Conservation (phyloP, 2,329 filamentous ascomycete species). For the Colletotrichum camelliae region DNA sequence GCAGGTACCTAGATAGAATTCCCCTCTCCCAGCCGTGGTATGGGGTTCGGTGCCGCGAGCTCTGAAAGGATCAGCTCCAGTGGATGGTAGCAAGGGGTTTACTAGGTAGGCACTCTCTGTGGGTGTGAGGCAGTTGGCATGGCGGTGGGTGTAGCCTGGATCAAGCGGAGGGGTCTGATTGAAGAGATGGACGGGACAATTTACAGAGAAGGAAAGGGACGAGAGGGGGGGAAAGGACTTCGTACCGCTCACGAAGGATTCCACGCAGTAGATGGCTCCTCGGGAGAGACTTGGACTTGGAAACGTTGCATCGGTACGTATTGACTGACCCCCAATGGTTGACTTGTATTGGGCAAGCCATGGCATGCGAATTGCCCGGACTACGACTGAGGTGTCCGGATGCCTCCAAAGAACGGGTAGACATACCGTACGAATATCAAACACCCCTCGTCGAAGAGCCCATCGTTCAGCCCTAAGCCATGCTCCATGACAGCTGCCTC, state of each 20-base stretch:
- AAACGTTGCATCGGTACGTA: constrained; percentile 6
- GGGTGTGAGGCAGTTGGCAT: too few relatives aligned
- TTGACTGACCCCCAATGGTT: background rate
- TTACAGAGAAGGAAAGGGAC: background rate
- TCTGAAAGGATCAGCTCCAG: background rate
- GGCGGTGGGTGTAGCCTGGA: too few relatives aligned
- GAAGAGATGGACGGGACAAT: background rate
- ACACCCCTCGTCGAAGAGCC: too few relatives aligned
- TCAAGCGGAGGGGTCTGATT: background rate
- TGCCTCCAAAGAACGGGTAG: background rate
- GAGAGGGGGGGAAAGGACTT: too few relatives aligned
- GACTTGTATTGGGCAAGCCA: background rate
- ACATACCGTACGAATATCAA: background rate
- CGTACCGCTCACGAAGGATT: constrained; percentile 1
- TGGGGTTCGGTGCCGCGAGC: too few relatives aligned
- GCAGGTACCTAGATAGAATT: background rate
- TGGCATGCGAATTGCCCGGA: background rate
- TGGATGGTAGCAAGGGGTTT: background rate
- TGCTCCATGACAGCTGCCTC: too few relatives aligned
- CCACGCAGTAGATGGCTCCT: background rate
- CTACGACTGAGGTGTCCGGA: background rate
- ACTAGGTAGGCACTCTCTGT: too few relatives aligned
- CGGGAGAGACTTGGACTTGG: background rate
- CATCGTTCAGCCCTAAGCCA: too few relatives aligned
- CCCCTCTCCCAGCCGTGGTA: background rate